These are phyloP conservation scores for Friedmanniomyces endolithicus DNA, from an alignment of 495 filamentous ascomycete genomes.

Conservation along the genomic window DNA sequence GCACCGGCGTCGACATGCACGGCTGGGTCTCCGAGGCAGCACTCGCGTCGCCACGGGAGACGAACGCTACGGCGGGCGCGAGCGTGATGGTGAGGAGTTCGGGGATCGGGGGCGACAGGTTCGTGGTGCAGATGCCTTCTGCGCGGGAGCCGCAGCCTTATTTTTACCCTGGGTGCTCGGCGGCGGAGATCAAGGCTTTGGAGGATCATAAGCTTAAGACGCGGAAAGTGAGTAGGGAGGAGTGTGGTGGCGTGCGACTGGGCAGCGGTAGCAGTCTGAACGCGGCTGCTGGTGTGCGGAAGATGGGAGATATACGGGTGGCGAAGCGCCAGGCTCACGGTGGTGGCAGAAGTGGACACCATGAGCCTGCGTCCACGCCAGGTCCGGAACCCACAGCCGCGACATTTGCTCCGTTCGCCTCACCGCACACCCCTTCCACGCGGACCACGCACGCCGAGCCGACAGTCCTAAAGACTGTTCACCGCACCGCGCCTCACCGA, in stretches of 20 bases:
- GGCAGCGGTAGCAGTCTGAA: background rate
- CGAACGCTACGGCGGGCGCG: background rate
- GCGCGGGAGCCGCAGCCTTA: constrained; percentile 20
- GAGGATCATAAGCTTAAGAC: constrained; percentile 12
- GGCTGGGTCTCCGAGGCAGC: constrained; percentile 10
- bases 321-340: background rate
- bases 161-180: constrained; percentile 10
- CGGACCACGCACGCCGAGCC: background rate
- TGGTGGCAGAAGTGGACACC: background rate
- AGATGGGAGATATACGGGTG: background rate
- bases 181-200: constrained; percentile 12
- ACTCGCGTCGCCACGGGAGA: constrained; percentile 8
- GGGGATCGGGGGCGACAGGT: constrained; percentile 2
- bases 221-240: background rate
- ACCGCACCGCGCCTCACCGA: background rate
- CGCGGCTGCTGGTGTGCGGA: background rate
- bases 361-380: background rate
- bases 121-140: constrained; percentile 20
- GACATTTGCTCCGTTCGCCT: constrained; percentile 3
- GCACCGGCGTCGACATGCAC: background rate
- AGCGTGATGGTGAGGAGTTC: background rate
- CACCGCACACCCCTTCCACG: background rate
- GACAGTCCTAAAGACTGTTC: background rate
- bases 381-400: background rate
- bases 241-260: background rate